Evolutionary conservation across 116 monocot genomes (phyloP), one percentile per base, ranked within the genome.

Genomic region (Papilionanthe hybrid): DNA sequence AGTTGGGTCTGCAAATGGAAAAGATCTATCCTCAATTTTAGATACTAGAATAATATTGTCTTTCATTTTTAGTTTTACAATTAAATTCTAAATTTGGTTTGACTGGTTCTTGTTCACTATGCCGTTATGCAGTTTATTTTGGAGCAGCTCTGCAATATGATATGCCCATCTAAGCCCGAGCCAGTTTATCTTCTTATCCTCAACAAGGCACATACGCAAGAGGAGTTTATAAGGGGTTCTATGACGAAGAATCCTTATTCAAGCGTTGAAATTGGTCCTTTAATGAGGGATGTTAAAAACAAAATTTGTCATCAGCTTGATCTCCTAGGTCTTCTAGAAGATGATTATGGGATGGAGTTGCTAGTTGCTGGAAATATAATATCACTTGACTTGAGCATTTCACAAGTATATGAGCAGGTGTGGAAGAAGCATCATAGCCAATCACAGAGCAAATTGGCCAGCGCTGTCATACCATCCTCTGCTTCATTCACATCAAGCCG

Each of bases 181-280:
- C 93, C 95, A 72, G 87, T 89, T 25, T 99, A 99, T 85, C 93
- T 88, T 82, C 77, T 99, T 29, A 87, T 95, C 77, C 91, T 99
- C 11, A 94, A 95, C 81, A 99, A 99, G 77, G 87, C 95, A 44
- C 98, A 99, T 72, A 93, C 98, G 12, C 98, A 99, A 55, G 98
- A 99, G 83, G 98, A 99, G 82, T 99, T 94, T 76, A 99, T 99
- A 29, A 91, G 98, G 78, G 98, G 98, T 77, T 99, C 98, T 11
- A 99, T 99, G 98, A 93, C 94, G 9, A 99, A 90, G 77, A 99
- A 99, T 83, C 98, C 98, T 48, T 99, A 99, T 83, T 93, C 91
- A 55, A 94, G 95, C 81, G 79, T 82, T 57, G 98, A 99, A 78
- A 93, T 99, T 77, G 98, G 98, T 45, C 91, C 91, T 11, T 82